Base-by-base conservation (phyloP, 2,329 filamentous ascomycete genomes). In the Juglanconis sp. region DNA sequence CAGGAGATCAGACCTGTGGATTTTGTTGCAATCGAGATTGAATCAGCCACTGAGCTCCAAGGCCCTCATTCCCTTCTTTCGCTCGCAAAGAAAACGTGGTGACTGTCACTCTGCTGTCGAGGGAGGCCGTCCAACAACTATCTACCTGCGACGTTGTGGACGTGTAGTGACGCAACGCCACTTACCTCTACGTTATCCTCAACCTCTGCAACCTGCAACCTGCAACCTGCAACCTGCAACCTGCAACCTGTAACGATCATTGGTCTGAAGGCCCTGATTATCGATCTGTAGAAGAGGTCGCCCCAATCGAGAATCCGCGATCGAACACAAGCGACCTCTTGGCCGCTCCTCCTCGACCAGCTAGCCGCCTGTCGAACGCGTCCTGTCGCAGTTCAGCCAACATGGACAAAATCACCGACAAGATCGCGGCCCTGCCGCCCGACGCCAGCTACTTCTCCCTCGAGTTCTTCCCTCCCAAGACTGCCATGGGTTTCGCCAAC, bases 391-490 rank as follows among this genome's bases (percentile, higher is more conserved):
- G 36, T 17, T 30, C 31, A 4, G 6, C 30, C 69, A 59, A 60
- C 64, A 91, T 91, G 88, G 89, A 92, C 79, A 95, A 91, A 77
- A 93, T 97, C 72, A 96, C 92, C 64, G 90, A 96, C 81, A 96
- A 96, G 82, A 94, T 98, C 72, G 90, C 91, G 77, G 91, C 92
- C 63, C 79, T 99, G 78, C 90, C 91, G 74, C 84, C 88, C 65
- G 86, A 91, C 75, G 85, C 86, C 66, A 87, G 85, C 73, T 98
- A 95, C 81, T 96, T 96, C 77, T 98, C 95, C 52, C 88, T 98
- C 76, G 95, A 99, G 79, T 99, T 99, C 86, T 99, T 99, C 79
- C 95, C 95, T 67, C 95, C 95, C 65, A 99, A 98, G 81, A 99
- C 95, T 51, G 83, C 89, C 63, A 96, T 96, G 87, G 95, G 95